Evolutionary conservation across 345 rosid genomes (phyloP), one percentile per base, ranked within the genome.

Genomic region (Populus tremula): DNA sequence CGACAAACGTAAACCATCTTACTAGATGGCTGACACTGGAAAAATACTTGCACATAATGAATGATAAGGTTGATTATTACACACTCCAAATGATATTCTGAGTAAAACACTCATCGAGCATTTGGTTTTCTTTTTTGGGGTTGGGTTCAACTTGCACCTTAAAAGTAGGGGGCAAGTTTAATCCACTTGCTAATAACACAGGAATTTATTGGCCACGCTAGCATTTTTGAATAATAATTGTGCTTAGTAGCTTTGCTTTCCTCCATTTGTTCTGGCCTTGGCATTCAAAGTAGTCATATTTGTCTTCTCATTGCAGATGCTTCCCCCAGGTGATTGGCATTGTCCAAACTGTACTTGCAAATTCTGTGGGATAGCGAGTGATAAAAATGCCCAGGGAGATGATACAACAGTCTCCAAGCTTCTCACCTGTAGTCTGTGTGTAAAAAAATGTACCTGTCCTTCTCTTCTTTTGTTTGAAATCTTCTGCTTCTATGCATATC

Each of bases 271-370:
- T 71, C 33, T 35, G 69, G 5, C 14, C 35, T 7, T 72, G 23
- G 18, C 67, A 9, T 62, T 33, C 18, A n/a, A 16, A 14, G 29
- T n/a, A 35, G 54, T 72, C 31, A 69, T 65, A 2, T 66, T 39
- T 77, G 29, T 36, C 72, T 59, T 71, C 65, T 62, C 64, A 39
- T 70, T 69, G 62, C 85, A 82, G 85, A 78, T 82, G 82, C 76
- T 82, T 7, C 85, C 85, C 16, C 76, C 73, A 16, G 85, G 82
- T 25, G 85, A 82, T 33, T 82, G 85, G 85, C 82, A 82, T 47
- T 82, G 85, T 69, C 82, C 85, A 65, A 75, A 78, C 36, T 82
- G 85, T 66, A 78, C 82, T 11, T 82, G 85, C 79, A 82, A 75
- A 78, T 78, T 78, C 56, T 82, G 85, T 38, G 69, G 76, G 27